Base-by-base conservation (phyloP, 768 basidiomycete genomes). In the Lentinula detonsa region DNA sequence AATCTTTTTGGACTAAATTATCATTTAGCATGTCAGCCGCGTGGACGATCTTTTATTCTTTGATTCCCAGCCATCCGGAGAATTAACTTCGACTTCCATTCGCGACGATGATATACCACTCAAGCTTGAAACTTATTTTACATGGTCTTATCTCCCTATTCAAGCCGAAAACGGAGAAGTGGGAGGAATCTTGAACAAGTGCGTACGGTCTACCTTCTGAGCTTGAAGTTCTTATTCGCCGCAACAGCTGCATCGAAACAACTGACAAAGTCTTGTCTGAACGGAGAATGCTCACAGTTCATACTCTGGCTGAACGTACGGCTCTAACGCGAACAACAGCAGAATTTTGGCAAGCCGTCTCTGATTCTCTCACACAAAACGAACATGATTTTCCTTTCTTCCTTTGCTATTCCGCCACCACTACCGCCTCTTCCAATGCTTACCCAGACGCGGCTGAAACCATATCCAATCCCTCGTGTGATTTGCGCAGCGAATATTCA, bases 1-100 rank as follows among this genome's bases (percentile, higher is more conserved):
- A 15, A 21, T 51, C 10, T 48, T 48, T 48, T 48, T 8, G 15
- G 23, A 15, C 23, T 48, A 28, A 18, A 48, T 28, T n/a, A 21
- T 18, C 23, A 15, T 51, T 16, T 13, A 56, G 54, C 39, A 51
- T 6, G 21, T 45, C 11, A 28, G 53, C 21, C 53, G 53, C 21
- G 53, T 40, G 5, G 60, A 61, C 35, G 60, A 61, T 56, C 54
- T 48, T n/a, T 46, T 61, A 23, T 61, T 61, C 40, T 61, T 55
- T 23, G 42, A 61, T 35, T 37, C 59, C 21, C 23, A 59, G 8
- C 42, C 57, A 10, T 5, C 33, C 7, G 42, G 18, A 33, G 39
- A 48, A 45, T 15, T 49, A 9, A n/a, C 31, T 35, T 23, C 11
- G 6, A 31, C n/a, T 53, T 16, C 21, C 34, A 56, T 10, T 15